Evolutionary conservation across 2,329 filamentous ascomycete species (phyloP).

Genomic region (Fusarium algeriense): DNA sequence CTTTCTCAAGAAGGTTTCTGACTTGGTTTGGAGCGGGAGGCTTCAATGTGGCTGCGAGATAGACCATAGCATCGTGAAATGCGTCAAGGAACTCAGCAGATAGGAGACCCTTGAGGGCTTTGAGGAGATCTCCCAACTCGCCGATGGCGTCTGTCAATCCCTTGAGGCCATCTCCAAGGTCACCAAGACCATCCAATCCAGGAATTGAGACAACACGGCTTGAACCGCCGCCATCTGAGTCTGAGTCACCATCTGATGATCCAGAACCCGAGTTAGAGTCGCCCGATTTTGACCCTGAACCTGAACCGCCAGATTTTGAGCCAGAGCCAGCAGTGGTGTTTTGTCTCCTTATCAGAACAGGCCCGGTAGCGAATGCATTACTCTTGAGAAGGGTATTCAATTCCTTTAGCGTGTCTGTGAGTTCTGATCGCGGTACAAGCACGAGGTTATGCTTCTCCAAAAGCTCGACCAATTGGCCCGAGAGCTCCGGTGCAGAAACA

Average conservation of each 20-base stretch:
- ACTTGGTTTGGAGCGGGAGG: constrained; percentile 53
- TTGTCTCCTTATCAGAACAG: constrained; percentile 29
- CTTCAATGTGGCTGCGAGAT: constrained; percentile 54
- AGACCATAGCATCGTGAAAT: constrained; percentile 57
- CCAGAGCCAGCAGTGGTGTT: constrained; percentile 21
- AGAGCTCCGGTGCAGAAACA: constrained; percentile 49
- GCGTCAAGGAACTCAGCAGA: constrained; percentile 56
- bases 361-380: constrained; percentile 22
- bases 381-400: constrained; percentile 56
- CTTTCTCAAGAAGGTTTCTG: constrained; percentile 45
- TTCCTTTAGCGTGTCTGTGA: constrained; percentile 59
- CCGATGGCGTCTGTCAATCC: constrained; percentile 45
- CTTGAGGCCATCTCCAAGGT: constrained; percentile 35
- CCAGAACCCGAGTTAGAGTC: constrained; percentile 1
- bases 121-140: constrained; percentile 41
- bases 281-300: no score
- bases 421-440: constrained; percentile 59
- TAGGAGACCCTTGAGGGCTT: constrained; percentile 50
- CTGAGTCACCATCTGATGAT: neutral
- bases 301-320: neutral
- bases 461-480: constrained; percentile 54
- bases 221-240: constrained; percentile 1
- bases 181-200: constrained; percentile 37
- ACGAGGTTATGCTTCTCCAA: constrained; percentile 59
- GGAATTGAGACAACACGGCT: constrained; percentile 13